These are phyloP conservation scores for Colletotrichum costaricense DNA, from an alignment of 2,329 filamentous ascomycete genomes.

Conservation along the genomic window DNA sequence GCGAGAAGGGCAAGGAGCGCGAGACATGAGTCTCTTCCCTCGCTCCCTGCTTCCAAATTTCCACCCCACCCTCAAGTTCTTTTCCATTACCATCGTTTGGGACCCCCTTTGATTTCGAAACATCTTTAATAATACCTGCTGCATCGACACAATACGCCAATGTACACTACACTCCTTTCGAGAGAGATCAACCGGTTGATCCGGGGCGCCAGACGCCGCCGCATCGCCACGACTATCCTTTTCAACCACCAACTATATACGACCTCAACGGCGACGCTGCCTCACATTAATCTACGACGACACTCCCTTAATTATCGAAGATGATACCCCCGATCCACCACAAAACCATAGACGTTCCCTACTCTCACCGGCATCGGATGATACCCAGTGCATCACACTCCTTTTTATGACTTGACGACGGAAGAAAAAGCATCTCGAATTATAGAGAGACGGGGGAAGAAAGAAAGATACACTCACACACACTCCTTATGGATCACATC, in stretches of 20 bases:
- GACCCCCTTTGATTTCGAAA: conserved; percentile 36
- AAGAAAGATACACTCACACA: conserved; percentile 2
- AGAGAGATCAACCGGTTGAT: conserved; percentile 38
- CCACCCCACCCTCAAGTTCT: conserved; percentile 29
- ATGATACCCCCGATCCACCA: conserved; percentile 43
- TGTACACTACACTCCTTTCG: conserved; percentile 48
- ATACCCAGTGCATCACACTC: conserved; percentile 49
- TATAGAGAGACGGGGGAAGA: conserved; percentile 12
- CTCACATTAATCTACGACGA: conserved; percentile 27
- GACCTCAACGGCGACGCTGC: conserved; percentile 4
- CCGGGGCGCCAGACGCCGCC: conserved; percentile 8
- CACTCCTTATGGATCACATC: conserved; percentile 36
- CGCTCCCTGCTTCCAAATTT: conserved; percentile 43
- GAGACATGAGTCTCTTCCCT: conserved; percentile 50
- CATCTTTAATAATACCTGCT: conserved; percentile 41
- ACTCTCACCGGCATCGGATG: conserved; percentile 31
- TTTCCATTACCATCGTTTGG: conserved; percentile 36
- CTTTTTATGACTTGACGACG: conserved; percentile 46
- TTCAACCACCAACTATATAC: conserved; percentile 16
- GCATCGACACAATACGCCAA: conserved; percentile 47
- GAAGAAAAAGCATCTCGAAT: conserved; percentile 40
- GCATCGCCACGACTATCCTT: conserved; percentile 53
- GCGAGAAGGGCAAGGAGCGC: conserved; percentile 35
- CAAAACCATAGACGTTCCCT: conserved; percentile 31
- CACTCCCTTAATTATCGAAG: conserved; percentile 47